Percentiles rank a stretch among this genome's conserved stretches.
Conservation (phyloP, 225 moss, liverwort and hornwort species). For the Lunularia cruciata region DNA sequence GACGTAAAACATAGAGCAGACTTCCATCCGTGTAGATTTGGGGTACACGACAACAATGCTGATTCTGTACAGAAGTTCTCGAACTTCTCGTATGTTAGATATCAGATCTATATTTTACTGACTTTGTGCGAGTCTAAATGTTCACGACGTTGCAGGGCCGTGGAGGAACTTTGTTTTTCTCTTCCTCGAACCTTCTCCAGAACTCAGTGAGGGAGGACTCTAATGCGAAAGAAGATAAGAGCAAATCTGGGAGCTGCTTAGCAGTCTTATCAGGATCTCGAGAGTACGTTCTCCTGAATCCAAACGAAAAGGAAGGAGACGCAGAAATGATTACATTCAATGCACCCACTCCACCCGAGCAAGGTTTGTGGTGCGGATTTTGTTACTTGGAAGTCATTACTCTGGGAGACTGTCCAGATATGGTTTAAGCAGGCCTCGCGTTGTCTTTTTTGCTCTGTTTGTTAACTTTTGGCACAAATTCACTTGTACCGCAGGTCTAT, state of each 20-base stretch:
- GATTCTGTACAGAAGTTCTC: too few relatives aligned
- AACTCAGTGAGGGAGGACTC: background rate
- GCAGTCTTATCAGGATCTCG: constrained; percentile 53
- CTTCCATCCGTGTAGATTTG: too few relatives aligned
- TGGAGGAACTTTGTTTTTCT: constrained; percentile 38
- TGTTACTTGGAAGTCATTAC: too few relatives aligned
- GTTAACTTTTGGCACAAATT: background rate
- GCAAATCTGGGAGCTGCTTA: constrained; percentile 40
- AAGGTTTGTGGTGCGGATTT: constrained; percentile 29
- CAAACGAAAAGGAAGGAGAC: constrained; percentile 40
- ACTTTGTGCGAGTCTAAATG: background rate
- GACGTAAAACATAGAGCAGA: too few relatives aligned
- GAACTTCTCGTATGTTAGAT: too few relatives aligned
- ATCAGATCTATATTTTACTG: background rate
- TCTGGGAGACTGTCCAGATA: too few relatives aligned
- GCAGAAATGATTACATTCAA: constrained; percentile 11
- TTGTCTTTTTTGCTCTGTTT: background rate
- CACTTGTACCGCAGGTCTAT: constrained; percentile 31
- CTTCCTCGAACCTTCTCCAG: constrained; percentile 17
- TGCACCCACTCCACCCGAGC: constrained; percentile 6
- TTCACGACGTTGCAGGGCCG: constrained; percentile 23
- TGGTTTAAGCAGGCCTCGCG: too few relatives aligned
- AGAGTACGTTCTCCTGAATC: constrained; percentile 73
- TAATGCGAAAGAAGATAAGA: constrained; percentile 15
- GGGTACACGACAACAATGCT: too few relatives aligned